phyloP scores from a whole-genome alignment of 2,329 filamentous ascomycete genomes.

The Alternaria incomplexa region DNA sequence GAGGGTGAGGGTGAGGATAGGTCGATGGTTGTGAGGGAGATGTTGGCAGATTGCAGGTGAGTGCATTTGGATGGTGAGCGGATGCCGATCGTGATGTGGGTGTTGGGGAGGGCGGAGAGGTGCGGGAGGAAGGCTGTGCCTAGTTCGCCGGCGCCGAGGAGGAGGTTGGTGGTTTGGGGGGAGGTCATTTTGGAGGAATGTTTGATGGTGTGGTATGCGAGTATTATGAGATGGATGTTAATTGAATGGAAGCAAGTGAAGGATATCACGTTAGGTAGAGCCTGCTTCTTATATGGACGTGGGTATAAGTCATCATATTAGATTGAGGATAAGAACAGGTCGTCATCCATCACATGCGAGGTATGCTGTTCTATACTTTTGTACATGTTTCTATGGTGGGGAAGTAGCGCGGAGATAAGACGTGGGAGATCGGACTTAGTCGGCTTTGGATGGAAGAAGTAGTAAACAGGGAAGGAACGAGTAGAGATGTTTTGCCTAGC shows the following conservation, averaged over 20 bases:
- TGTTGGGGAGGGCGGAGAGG: conserved; percentile 56
- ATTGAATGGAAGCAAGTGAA: not conserved
- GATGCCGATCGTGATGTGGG: conserved; percentile 60
- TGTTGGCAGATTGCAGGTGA: conserved; percentile 29
- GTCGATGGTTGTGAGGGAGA: conserved; percentile 54
- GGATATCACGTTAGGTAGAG: not conserved
- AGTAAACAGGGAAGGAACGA: no score
- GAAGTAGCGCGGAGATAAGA: conserved; percentile 3
- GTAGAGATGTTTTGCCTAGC: not conserved
- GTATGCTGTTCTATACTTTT: not conserved
- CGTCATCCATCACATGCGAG: not conserved
- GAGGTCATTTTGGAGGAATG: not conserved
- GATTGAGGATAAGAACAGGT: no score
- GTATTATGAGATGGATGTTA: not conserved
- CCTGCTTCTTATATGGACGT: not conserved
- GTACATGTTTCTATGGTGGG: not conserved
- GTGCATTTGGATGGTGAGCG: conserved; percentile 55
- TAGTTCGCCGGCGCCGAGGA: conserved; percentile 72
- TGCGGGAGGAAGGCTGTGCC: conserved; percentile 62
- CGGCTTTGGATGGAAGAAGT: no score
- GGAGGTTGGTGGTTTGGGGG: conserved; percentile 53
- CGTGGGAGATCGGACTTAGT: conserved; percentile 2
- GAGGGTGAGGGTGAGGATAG: conserved; percentile 39
- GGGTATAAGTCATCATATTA: accelerated
- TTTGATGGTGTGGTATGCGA: no score